Conservation (phyloP, 2,329 filamentous ascomycete genomes). For the Nemania sp. region DNA sequence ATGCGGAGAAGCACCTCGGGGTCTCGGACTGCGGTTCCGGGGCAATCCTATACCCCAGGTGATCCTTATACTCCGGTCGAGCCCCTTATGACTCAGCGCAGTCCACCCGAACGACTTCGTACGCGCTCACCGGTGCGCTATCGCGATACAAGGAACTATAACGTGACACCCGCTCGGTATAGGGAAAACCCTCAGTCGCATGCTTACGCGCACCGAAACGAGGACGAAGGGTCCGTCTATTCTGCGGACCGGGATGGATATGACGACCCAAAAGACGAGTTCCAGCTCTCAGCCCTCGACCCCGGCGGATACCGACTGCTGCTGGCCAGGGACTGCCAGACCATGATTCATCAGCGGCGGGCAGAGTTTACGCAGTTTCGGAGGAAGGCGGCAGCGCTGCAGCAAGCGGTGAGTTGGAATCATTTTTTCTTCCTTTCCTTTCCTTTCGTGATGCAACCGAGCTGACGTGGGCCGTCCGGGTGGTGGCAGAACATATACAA, state of each 20-base stretch:
- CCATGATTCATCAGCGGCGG: slow-evolving; percentile 44
- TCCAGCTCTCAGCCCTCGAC: slow-evolving; percentile 45
- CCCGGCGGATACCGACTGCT: slow-evolving; percentile 46
- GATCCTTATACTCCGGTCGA: not conserved
- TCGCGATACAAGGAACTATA: not conserved
- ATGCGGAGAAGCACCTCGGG: not conserved
- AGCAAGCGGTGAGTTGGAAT: slow-evolving; percentile 33
- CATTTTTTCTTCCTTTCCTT: not conserved
- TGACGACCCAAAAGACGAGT: slow-evolving; percentile 37
- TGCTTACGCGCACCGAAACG: not conserved
- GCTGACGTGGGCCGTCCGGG: not conserved
- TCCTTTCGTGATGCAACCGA: not conserved
- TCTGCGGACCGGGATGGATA: slow-evolving; percentile 1
- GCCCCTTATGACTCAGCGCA: not conserved
- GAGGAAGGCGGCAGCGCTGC: slow-evolving; percentile 28
- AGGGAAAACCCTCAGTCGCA: not conserved
- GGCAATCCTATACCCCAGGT: not conserved
- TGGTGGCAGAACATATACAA: slow-evolving; percentile 29
- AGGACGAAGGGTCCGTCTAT: slow-evolving; percentile 3
- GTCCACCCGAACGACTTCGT: not conserved
- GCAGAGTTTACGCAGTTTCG: slow-evolving; percentile 39
- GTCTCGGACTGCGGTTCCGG: not conserved
- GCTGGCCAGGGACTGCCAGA: slow-evolving; percentile 46
- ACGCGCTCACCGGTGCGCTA: not conserved
- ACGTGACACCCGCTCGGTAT: not conserved